Evolutionary conservation across 106 monocot species (phyloP).

Genomic region (Dioscorea dumetorum): DNA sequence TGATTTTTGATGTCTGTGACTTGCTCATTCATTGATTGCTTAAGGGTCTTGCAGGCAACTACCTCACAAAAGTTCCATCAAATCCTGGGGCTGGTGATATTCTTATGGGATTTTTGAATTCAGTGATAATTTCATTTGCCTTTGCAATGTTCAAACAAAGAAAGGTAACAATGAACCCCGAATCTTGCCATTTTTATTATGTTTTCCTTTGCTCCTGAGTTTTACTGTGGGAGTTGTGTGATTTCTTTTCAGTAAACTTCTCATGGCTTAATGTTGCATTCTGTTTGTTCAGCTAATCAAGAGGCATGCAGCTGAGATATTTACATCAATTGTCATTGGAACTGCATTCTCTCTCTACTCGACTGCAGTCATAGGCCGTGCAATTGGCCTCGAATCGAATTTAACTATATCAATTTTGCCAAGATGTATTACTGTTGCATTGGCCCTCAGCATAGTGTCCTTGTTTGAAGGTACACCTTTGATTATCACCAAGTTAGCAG

Average conservation of each 20-base stretch:
- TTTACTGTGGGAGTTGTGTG: no score
- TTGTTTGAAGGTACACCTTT: constrained; percentile 78
- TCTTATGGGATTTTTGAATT: constrained; percentile 92
- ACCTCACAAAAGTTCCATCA: constrained; percentile 75
- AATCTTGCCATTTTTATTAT: background rate
- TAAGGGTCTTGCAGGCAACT: constrained; percentile 50
- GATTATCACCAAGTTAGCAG: background rate
- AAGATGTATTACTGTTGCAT: constrained; percentile 95
- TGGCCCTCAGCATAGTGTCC: constrained; percentile 90
- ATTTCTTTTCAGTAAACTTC: background rate
- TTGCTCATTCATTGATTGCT: background rate
- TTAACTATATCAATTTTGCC: constrained; percentile 91
- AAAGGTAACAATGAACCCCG: constrained; percentile 39
- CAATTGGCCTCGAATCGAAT: constrained; percentile 64
- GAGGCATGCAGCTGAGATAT: constrained; percentile 94
- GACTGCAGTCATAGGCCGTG: constrained; percentile 74
- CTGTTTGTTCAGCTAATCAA: constrained; percentile 61
- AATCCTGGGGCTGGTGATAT: constrained; percentile 99
- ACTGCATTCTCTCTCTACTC: constrained; percentile 82
- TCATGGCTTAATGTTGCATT: constrained; percentile 7
- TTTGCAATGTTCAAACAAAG: constrained; percentile 99
- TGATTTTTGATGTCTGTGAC: background rate
- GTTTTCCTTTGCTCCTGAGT: background rate
- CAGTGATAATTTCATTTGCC: constrained; percentile 97
- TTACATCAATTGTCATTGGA: constrained; percentile 80